phyloP scores from a whole-genome alignment of 768 basidiomycete species.

The Piloderma croceum region DNA sequence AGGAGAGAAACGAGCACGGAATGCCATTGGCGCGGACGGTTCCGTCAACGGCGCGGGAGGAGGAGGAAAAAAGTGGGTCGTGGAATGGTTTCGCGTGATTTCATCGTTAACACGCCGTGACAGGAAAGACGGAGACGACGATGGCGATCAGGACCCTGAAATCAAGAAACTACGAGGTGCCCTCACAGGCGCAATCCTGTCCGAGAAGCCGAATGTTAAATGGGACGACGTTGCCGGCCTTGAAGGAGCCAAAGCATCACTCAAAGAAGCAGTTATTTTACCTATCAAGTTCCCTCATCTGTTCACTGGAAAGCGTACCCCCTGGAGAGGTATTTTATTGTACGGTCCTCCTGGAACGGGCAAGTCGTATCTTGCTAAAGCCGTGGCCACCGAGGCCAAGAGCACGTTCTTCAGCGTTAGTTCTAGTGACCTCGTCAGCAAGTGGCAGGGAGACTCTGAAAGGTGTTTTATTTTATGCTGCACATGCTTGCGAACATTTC shows the following conservation, averaged over 20 bases:
- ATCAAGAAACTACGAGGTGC: conserved; percentile 95
- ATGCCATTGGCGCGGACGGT: conserved; percentile 46
- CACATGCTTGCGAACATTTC: not conserved
- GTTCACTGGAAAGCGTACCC: conserved; percentile 97
- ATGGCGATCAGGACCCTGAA: conserved; percentile 84
- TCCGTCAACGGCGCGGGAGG: conserved; percentile 27
- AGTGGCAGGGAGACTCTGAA: conserved; percentile 99
- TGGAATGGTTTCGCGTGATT: not conserved
- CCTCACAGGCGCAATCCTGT: conserved; percentile 79
- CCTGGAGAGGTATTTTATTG: conserved; percentile 92
- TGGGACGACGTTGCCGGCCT: conserved; percentile 99
- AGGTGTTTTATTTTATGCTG: conserved; percentile 45
- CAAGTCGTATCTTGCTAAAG: conserved; percentile 95
- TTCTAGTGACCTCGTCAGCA: conserved; percentile 92
- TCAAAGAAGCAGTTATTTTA: conserved; percentile 98
- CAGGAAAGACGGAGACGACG: conserved; percentile 44
- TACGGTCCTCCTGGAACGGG: conserved; percentile 99
- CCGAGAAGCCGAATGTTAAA: conserved; percentile 91
- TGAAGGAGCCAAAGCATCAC: conserved; percentile 87
- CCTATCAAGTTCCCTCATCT: conserved; percentile 99
- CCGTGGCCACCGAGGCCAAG: conserved; percentile 98
- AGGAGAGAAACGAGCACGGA: conserved; percentile 52
- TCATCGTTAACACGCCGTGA: not conserved
- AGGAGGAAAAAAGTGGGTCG: conserved; percentile 42
- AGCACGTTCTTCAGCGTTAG: conserved; percentile 98